A percentile compares a stretch with the other conserved stretches of the same genome.
These are phyloP conservation scores for Sugiyamaella novakii DNA, from an alignment of 1,139 yeast species.

Conservation along the genomic window DNA sequence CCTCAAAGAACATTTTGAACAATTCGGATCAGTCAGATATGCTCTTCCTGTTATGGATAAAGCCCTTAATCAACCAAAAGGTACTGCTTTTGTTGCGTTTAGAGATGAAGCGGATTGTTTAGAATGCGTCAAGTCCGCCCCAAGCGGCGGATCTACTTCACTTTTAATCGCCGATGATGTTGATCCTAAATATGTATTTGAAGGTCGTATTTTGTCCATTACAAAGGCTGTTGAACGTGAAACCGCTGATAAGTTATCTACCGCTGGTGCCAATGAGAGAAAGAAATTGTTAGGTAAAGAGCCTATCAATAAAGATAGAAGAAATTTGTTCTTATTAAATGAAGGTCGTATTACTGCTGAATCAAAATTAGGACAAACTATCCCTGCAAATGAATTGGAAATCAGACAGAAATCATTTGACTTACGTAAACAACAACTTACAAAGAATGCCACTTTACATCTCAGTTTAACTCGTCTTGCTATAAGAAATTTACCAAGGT, in stretches of 20 bases:
- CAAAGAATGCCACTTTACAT: slow-evolving; percentile 88
- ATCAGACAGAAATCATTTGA: slow-evolving; percentile 85
- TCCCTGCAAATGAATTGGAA: slow-evolving; percentile 76
- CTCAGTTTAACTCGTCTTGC: slow-evolving; percentile 92
- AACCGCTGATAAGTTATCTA: slow-evolving; percentile 76
- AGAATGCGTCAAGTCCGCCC: slow-evolving; percentile 76
- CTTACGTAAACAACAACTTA: slow-evolving; percentile 84
- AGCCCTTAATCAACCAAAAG: slow-evolving; percentile 82
- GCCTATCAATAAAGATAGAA: slow-evolving; percentile 75
- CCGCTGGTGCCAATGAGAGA: slow-evolving; percentile 71
- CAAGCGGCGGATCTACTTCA: slow-evolving; percentile 70
- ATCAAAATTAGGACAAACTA: slow-evolving; percentile 72
- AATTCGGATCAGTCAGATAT: slow-evolving; percentile 86
- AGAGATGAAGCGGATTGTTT: slow-evolving; percentile 59
- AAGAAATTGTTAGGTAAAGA: slow-evolving; percentile 78
- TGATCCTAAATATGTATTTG: slow-evolving; percentile 82
- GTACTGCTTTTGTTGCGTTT: slow-evolving; percentile 95
- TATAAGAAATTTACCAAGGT: slow-evolving; percentile 87
- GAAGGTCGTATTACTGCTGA: slow-evolving; percentile 89
- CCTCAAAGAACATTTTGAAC: slow-evolving; percentile 71
- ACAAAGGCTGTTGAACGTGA: slow-evolving; percentile 85
- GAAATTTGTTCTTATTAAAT: slow-evolving; percentile 81
- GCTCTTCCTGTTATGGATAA: slow-evolving; percentile 92
- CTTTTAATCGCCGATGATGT: slow-evolving; percentile 90
- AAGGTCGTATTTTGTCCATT: slow-evolving; percentile 85